A percentile compares a stretch with the other conserved stretches of the same genome.
Evolutionary conservation across 371 early-diverging fungal genomes (phyloP).

Genomic region (Mycotypha africana): DNA sequence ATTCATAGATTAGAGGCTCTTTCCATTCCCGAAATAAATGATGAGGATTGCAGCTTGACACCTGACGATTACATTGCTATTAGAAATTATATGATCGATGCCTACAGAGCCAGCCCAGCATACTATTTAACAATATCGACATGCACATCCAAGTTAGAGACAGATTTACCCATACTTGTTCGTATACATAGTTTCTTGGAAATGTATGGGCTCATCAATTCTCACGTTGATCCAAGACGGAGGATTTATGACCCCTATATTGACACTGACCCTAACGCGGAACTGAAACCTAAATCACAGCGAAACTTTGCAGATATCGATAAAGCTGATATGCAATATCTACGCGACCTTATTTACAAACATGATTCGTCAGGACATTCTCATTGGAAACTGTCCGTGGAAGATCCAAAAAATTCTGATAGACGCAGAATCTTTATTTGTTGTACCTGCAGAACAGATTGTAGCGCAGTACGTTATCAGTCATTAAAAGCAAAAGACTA

Average conservation of each 20-base stretch:
- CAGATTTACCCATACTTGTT: constrained; percentile 91
- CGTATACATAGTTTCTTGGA: constrained; percentile 96
- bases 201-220: constrained; percentile 96
- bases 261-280: constrained; percentile 31
- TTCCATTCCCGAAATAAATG: constrained; percentile 86
- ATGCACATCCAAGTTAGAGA: constrained; percentile 85
- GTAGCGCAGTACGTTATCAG: constrained; percentile 36
- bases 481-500: constrained; percentile 24
- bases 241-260: constrained; percentile 35
- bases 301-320: constrained; percentile 22
- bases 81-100: constrained; percentile 92
- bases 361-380: constrained; percentile 1
- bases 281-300: constrained; percentile 22
- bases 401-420: constrained; percentile 30
- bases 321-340: constrained; percentile 19
- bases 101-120: constrained; percentile 84
- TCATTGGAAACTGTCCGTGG: constrained; percentile 21
- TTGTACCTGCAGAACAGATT: constrained; percentile 26
- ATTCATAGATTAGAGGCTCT: constrained; percentile 85
- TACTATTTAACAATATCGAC: constrained; percentile 94
- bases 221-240: constrained; percentile 72
- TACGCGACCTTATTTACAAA: constrained; percentile 26
- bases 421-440: constrained; percentile 22
- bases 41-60: constrained; percentile 76
- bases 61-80: constrained; percentile 85